Percentiles rank a stretch among this genome's conserved stretches.
phyloP scores from a whole-genome alignment of 2,329 filamentous ascomycete genomes.

The Paramyrothecium roridum region DNA sequence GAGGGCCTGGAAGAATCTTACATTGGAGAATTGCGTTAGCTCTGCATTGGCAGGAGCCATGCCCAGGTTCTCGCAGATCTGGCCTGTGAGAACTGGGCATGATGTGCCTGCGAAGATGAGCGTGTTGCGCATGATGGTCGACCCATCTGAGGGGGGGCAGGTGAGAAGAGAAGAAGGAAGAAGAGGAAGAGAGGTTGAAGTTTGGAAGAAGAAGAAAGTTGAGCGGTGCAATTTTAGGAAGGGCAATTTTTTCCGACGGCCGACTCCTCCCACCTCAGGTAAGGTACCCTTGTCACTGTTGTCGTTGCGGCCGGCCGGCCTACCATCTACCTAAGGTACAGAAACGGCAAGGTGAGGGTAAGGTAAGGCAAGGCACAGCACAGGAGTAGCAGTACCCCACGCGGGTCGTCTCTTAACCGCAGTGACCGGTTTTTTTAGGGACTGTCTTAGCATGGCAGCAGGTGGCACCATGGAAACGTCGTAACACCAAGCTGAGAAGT shows the following conservation, averaged over 20 bases:
- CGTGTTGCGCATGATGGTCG: slow-evolving; percentile 57
- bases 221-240: slow-evolving; percentile 12
- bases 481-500: too few species aligned
- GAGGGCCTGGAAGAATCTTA: slow-evolving; percentile 34
- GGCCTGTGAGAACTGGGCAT: slow-evolving; percentile 60
- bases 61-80: slow-evolving; percentile 67
- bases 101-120: slow-evolving; percentile 67
- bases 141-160: slow-evolving; percentile 19
- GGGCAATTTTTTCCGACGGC: slow-evolving; percentile 19
- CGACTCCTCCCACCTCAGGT: background rate
- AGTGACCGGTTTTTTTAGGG: too few species aligned
- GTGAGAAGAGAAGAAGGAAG: slow-evolving; percentile 9
- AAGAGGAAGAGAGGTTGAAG: slow-evolving; percentile 14
- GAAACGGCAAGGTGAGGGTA: background rate
- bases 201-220: slow-evolving; percentile 11
- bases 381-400: too few species aligned
- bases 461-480: too few species aligned
- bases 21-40: slow-evolving; percentile 69
- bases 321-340: background rate
- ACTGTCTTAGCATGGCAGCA: too few species aligned
- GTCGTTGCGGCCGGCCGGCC: too few species aligned
- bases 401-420: too few species aligned
- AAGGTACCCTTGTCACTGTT: too few species aligned
- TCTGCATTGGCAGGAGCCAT: slow-evolving; percentile 63
- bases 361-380: too few species aligned